Evolutionary conservation across 2,329 filamentous ascomycete species (phyloP), one percentile per base, ranked within the genome.

Genomic region (Neurospora sp.): DNA sequence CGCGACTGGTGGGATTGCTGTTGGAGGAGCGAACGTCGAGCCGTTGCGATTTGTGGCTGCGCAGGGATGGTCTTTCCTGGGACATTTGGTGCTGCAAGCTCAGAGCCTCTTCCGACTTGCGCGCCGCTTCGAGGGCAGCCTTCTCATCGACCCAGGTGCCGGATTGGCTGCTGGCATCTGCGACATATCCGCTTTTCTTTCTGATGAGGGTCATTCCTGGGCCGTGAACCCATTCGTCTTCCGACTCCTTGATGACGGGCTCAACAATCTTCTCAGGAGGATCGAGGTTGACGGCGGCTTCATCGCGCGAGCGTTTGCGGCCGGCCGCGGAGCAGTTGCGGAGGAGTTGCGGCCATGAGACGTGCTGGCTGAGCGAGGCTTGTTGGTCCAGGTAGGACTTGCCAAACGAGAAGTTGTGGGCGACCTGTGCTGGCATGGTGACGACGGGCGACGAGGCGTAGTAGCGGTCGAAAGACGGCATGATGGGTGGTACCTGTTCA

Each of bases 261-360:
- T 82, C 76, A 62, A 74, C 79, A 73, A 78, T 86, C 85, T 76
- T 89, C 80, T 77, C 79, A 2, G 79, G 79, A 5, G 88, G 84
- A 74, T 89, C 86, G 68, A 92, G 87, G 75, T 92, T 91, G 73
- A 85, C 82, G 36, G 85, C 84, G 70, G 91, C 90, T 79, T 94
- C 91, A 76, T 92, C 89, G 77, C 91, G 87, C 72, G 90, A 92
- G 74, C 91, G 89, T 82, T 94, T 94, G 77, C 90, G 89, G 74
- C 91, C 89, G 74, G 87, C 87, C n/a, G 79, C 78, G 57, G 77
- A 76, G 46, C 76, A 74, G 66, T 70, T 74, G 68, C 76, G 73
- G 33, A 75, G 72, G 43, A 76, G 72, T 62, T 77, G 77, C 33
- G 77, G 74, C 76, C 79, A 79, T 28, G 78, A 76, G 62, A 77